These are phyloP conservation scores for Helminthosporium solani DNA, from an alignment of 2,329 filamentous ascomycete species.

Conservation along the genomic window DNA sequence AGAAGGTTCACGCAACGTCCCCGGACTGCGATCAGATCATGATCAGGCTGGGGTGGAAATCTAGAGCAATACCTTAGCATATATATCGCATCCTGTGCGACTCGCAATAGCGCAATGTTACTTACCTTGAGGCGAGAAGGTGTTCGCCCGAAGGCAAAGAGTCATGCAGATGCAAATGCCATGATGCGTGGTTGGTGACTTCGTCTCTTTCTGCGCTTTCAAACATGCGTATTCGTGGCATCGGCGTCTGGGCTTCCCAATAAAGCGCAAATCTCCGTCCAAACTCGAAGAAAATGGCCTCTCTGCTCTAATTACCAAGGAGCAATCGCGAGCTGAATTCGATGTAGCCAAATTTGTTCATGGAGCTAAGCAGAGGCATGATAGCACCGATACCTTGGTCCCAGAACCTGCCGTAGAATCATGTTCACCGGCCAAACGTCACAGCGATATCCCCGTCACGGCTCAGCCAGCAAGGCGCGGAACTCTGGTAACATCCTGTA, in stretches of 20 bases:
- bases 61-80: slow-evolving; percentile 2
- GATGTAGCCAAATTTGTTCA: no score
- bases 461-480: background rate
- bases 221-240: background rate
- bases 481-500: background rate
- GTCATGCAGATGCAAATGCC: background rate
- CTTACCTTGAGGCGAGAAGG: background rate
- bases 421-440: background rate
- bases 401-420: background rate
- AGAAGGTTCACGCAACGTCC: background rate
- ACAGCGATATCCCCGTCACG: background rate
- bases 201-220: background rate
- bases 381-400: background rate
- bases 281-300: no score
- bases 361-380: background rate
- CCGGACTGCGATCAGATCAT: no score
- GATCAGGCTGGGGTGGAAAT: no score
- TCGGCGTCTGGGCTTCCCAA: background rate
- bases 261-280: no score
- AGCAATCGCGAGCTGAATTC: no score
- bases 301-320: no score
- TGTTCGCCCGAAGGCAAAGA: background rate
- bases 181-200: background rate
- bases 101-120: background rate
- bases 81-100: background rate